These are phyloP conservation scores for Quercus lobata DNA, from an alignment of 331 rosid genomes.

Conservation along the genomic window DNA sequence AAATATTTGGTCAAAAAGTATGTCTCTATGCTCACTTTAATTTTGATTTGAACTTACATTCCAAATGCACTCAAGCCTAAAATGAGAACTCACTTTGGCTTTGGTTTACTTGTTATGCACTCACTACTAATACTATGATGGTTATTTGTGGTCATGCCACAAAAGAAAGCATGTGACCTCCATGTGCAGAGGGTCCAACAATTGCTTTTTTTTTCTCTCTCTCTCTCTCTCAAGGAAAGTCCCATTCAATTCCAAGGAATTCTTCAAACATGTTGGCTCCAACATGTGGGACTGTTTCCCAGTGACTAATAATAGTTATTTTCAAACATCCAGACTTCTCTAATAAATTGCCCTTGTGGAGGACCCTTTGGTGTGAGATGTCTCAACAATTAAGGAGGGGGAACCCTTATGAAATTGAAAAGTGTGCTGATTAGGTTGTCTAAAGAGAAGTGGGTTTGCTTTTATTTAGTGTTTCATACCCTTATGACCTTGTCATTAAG, in stretches of 20 bases:
- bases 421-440: background rate
- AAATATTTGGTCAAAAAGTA: background rate
- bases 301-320: background rate
- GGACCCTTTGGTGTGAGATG: background rate
- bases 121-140: background rate
- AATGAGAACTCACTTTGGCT: background rate
- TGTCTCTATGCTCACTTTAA: background rate
- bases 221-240: background rate
- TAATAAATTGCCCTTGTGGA: background rate
- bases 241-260: background rate
- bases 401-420: background rate
- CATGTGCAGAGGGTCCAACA: conserved; percentile 25
- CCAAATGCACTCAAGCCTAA: background rate
- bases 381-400: background rate
- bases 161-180: conserved; percentile 1
- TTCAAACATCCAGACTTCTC: background rate
- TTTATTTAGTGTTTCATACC: conserved; percentile 22
- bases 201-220: background rate
- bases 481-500: conserved; percentile 12
- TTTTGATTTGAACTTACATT: background rate
- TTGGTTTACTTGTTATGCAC: background rate
- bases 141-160: conserved; percentile 9
- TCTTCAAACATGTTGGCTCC: conserved; percentile 2
- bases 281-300: conserved; percentile 11
- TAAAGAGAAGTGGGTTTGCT: conserved; percentile 11